Evolutionary conservation across 164 flowering plant genomes (phyloP).

Genomic region (Cinnamomum micranthum): DNA sequence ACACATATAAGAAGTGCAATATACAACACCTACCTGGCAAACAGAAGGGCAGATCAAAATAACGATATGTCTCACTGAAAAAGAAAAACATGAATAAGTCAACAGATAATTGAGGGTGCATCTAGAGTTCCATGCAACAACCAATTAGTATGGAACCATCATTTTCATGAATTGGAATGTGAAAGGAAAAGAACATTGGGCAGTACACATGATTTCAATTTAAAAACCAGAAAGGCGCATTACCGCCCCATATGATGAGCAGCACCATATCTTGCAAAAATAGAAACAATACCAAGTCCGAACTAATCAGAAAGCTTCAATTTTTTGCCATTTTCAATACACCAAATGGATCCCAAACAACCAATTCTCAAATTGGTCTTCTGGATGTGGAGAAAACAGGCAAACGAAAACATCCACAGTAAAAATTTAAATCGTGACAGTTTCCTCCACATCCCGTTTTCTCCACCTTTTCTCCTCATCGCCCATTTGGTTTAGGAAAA

Average conservation of each 20-base stretch:
- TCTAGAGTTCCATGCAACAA: background rate
- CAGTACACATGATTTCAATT: background rate
- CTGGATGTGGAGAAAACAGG: too few relatives aligned
- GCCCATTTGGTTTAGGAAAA: too few relatives aligned
- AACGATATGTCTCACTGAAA: constrained; percentile 42
- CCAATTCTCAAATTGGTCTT: background rate
- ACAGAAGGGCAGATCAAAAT: constrained; percentile 41
- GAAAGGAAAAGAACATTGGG: background rate
- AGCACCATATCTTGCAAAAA: background rate
- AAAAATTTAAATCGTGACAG: too few relatives aligned
- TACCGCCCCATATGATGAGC: background rate
- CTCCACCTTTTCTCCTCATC: too few relatives aligned
- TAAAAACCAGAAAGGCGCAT: background rate
- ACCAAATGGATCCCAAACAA: background rate
- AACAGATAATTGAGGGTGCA: background rate
- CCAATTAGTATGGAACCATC: too few relatives aligned
- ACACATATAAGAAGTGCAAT: background rate
- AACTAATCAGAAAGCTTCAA: too few relatives aligned
- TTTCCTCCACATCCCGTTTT: too few relatives aligned
- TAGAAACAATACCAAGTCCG: too few relatives aligned
- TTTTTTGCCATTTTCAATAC: background rate
- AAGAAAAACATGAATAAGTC: constrained; percentile 1
- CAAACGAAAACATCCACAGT: too few relatives aligned
- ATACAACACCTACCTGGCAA: constrained; percentile 19
- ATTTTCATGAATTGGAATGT: background rate